A percentile compares a stretch with the other conserved stretches of the same genome.
phyloP scores from a whole-genome alignment of 1,284 basidiomycete species.

The Trametes sp. region DNA sequence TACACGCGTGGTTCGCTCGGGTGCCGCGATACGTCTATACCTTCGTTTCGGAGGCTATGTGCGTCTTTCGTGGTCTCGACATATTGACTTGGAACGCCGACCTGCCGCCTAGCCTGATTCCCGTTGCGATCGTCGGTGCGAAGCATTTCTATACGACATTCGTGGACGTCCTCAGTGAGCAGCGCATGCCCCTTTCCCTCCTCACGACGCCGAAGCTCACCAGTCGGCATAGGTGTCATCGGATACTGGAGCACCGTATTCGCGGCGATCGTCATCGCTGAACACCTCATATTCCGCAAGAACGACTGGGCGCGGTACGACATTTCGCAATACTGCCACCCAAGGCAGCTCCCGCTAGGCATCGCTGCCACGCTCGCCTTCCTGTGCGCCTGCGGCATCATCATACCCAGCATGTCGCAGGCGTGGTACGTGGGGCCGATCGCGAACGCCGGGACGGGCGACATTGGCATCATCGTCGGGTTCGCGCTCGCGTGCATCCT shows the following conservation, averaged over 20 bases:
- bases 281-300: constrained; percentile 64
- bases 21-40: constrained; percentile 81
- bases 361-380: constrained; percentile 61
- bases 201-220: constrained; percentile 5
- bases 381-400: constrained; percentile 54
- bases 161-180: constrained; percentile 61
- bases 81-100: constrained; percentile 24
- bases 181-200: constrained; percentile 8
- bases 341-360: constrained; percentile 51
- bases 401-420: constrained; percentile 68
- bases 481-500: constrained; percentile 49
- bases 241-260: constrained; percentile 69
- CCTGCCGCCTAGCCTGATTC: constrained; percentile 53
- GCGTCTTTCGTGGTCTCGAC: constrained; percentile 29
- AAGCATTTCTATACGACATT: constrained; percentile 65
- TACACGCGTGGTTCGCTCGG: constrained; percentile 58
- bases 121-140: constrained; percentile 66
- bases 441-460: constrained; percentile 56
- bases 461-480: constrained; percentile 62
- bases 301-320: constrained; percentile 46
- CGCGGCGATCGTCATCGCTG: constrained; percentile 59
- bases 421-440: constrained; percentile 64
- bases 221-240: constrained; percentile 51
- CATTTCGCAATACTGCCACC: constrained; percentile 49
- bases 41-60: constrained; percentile 77